These are phyloP conservation scores for Fusarium annulatum DNA, from an alignment of 2,329 filamentous ascomycete genomes.

Conservation along the genomic window DNA sequence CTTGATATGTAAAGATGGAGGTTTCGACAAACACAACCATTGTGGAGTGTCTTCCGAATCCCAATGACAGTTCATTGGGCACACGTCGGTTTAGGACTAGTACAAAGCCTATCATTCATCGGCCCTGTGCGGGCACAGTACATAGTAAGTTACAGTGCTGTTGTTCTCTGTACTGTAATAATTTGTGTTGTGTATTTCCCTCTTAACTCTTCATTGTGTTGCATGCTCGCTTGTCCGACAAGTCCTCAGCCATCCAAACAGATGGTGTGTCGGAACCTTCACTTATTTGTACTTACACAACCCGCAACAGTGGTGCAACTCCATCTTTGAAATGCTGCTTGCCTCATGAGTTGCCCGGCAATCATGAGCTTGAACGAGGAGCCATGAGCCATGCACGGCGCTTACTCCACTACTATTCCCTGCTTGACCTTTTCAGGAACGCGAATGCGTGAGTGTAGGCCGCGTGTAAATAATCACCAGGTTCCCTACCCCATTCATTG, in stretches of 20 bases:
- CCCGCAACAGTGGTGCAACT: constrained; percentile 31
- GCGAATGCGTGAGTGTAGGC: constrained; percentile 36
- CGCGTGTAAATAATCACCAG: constrained; percentile 31
- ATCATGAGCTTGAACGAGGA: constrained; percentile 30
- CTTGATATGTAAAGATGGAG: constrained; percentile 29
- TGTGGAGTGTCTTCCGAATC: constrained; percentile 13
- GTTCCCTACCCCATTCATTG: constrained; percentile 16
- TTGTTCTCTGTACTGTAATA: constrained; percentile 1
- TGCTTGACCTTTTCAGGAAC: constrained; percentile 44
- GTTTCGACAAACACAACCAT: constrained; percentile 22
- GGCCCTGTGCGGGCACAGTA: constrained; percentile 18
- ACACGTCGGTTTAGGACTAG: constrained; percentile 9
- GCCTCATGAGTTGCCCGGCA: constrained; percentile 27
- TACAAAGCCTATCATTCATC: constrained; percentile 25
- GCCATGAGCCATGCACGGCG: constrained; percentile 31
- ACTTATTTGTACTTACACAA: constrained; percentile 17
- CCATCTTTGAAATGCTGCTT: constrained; percentile 13
- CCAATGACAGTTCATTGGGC: constrained; percentile 24
- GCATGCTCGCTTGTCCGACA: constrained; percentile 28
- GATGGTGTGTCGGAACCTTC: constrained; percentile 25
- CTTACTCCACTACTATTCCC: constrained; percentile 40
- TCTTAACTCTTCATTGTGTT: neutral
- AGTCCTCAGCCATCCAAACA: neutral
- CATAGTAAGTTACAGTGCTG: constrained; percentile 19
- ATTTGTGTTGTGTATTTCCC: constrained; percentile 5